phyloP scores from a whole-genome alignment of 306 rosid genomes.

The Trifolium repens region DNA sequence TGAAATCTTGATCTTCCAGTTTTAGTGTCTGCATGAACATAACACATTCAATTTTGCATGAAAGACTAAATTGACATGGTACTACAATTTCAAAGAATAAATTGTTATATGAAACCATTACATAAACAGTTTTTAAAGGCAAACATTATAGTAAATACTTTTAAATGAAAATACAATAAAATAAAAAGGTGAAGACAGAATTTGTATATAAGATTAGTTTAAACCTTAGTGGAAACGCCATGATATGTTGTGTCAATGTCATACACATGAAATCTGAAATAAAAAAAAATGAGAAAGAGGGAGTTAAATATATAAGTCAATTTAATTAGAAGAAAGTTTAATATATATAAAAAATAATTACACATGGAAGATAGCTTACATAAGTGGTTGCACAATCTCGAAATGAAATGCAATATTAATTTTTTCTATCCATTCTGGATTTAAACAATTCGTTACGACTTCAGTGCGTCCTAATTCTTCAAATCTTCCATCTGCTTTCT shows the following conservation, averaged over 20 bases:
- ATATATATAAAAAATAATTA: too few species aligned
- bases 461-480: slow-evolving; percentile 87
- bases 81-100: too few species aligned
- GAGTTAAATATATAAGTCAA: not conserved
- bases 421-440: slow-evolving; percentile 83
- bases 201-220: not conserved
- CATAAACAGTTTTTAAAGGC: not conserved
- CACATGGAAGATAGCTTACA: slow-evolving; percentile 53
- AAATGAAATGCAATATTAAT: slow-evolving; percentile 71
- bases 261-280: slow-evolving; percentile 69
- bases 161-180: too few species aligned
- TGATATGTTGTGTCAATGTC: slow-evolving; percentile 79
- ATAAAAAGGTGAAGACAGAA: not conserved
- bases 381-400: slow-evolving; percentile 73
- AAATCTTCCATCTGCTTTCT: slow-evolving; percentile 63
- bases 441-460: slow-evolving; percentile 70
- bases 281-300: slow-evolving; percentile 26
- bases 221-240: slow-evolving; percentile 71
- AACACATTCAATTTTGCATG: not conserved
- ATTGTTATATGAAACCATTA: not conserved
- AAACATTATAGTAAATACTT: too few species aligned
- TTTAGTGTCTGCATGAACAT: slow-evolving; percentile 60
- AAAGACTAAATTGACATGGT: too few species aligned
- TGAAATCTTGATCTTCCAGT: slow-evolving; percentile 79
- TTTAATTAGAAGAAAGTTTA: not conserved